A percentile compares a stretch with the other conserved stretches of the same genome.
Evolutionary conservation across 2,329 filamentous ascomycete genomes (phyloP).

Genomic region (Myotisia sp.): DNA sequence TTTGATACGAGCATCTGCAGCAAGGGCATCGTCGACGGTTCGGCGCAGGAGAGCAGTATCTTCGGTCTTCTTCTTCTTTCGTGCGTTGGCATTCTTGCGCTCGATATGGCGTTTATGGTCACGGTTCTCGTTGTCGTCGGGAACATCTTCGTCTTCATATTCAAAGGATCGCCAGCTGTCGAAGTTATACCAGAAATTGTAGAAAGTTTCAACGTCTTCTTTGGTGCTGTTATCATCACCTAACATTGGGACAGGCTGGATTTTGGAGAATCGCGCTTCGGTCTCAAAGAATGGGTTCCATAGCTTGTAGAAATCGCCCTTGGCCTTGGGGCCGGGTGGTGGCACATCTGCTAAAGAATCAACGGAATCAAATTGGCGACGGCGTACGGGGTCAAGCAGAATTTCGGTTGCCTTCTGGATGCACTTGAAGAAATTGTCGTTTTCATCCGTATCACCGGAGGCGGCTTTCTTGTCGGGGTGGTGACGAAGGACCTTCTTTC

Average conservation of each 20-base stretch:
- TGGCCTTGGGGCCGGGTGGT: conserved; percentile 71
- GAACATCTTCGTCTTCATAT: conserved; percentile 97
- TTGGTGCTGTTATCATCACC: conserved; percentile 72
- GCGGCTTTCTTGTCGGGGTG: conserved; percentile 99
- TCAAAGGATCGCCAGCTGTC: conserved; percentile 97
- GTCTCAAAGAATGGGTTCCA: conserved; percentile 84
- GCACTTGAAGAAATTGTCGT: conserved; percentile 99
- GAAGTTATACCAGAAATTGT: conserved; percentile 99
- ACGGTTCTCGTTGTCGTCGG: conserved; percentile 96
- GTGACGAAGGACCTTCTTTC: conserved; percentile 98
- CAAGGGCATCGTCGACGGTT: conserved; percentile 73
- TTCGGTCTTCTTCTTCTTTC: conserved; percentile 99
- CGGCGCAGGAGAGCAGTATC: conserved; percentile 83
- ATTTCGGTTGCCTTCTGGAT: conserved; percentile 97
- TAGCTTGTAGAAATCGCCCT: conserved; percentile 87
- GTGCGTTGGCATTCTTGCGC: conserved; percentile 93
- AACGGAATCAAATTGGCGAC: conserved; percentile 90
- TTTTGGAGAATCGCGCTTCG: conserved; percentile 84
- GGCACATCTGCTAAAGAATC: conserved; percentile 88
- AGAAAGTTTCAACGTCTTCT: conserved; percentile 86
- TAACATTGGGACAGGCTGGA: conserved; percentile 72
- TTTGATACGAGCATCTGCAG: conserved; percentile 90
- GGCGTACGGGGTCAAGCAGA: conserved; percentile 78
- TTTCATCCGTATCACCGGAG: conserved; percentile 61
- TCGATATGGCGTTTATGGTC: conserved; percentile 98